Evolutionary conservation across 495 filamentous ascomycete species (phyloP).

Genomic region (Penicillium ucsense): DNA sequence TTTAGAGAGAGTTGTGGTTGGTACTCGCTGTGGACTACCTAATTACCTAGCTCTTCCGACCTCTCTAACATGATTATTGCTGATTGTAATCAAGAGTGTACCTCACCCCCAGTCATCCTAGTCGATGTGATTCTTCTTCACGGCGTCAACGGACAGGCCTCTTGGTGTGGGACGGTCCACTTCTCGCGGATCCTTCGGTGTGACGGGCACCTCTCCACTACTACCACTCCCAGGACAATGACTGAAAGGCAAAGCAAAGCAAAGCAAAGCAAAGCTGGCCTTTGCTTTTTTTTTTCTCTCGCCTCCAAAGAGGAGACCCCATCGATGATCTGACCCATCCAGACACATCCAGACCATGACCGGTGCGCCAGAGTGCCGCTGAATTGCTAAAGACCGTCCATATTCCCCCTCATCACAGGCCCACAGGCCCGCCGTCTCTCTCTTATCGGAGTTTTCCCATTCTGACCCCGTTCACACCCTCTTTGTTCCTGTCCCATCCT

Average conservation of each 20-base stretch:
- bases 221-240: not conserved
- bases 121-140: not conserved
- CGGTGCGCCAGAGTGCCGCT: too few relatives aligned
- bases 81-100: too few relatives aligned
- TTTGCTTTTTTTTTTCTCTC: not conserved
- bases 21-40: too few relatives aligned
- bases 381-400: too few relatives aligned
- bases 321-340: too few relatives aligned
- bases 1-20: too few relatives aligned
- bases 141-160: not conserved
- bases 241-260: not conserved
- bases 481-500: not conserved
- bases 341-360: too few relatives aligned
- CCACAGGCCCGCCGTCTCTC: not conserved
- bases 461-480: not conserved
- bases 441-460: too few relatives aligned
- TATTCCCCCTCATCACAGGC: too few relatives aligned
- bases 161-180: not conserved
- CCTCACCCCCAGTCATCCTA: too few relatives aligned
- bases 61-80: not conserved
- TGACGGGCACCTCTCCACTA: not conserved
- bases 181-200: slow-evolving; percentile 1
- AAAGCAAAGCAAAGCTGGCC: not conserved
- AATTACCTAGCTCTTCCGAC: too few relatives aligned
- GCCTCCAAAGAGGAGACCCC: too few relatives aligned